Evolutionary conservation across 2,329 filamentous ascomycete genomes (phyloP).

Genomic region (Trichoderma sp.): DNA sequence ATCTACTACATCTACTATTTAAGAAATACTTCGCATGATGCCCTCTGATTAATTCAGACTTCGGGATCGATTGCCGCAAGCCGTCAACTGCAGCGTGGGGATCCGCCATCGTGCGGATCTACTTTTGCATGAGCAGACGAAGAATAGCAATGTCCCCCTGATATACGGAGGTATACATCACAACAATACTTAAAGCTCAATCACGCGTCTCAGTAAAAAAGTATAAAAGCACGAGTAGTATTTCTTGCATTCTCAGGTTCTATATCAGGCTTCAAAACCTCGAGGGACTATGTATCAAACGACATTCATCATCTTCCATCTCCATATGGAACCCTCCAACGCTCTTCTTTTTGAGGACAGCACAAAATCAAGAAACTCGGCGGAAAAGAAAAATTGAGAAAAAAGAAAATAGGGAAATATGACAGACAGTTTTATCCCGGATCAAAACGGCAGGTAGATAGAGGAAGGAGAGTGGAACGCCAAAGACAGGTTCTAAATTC

Average conservation of each 20-base stretch:
- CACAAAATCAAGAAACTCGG: background rate
- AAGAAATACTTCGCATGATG: too few species aligned
- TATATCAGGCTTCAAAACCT: slow-evolving; percentile 14
- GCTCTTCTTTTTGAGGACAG: background rate
- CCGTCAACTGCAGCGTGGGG: too few species aligned
- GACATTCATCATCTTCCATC: background rate
- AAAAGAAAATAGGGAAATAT: slow-evolving; percentile 8
- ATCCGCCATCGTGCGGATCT: background rate
- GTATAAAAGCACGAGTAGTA: background rate
- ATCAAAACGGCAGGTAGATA: slow-evolving; percentile 10
- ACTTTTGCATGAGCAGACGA: background rate
- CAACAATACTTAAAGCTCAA: background rate
- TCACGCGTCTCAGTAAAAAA: background rate
- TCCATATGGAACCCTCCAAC: background rate
- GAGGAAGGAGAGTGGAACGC: slow-evolving; percentile 19
- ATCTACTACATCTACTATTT: too few species aligned
- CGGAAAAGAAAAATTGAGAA: slow-evolving; percentile 8
- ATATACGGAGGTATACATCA: background rate
- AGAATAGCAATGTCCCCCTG: background rate
- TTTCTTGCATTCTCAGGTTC: slow-evolving; percentile 19
- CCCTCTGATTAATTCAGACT: too few species aligned
- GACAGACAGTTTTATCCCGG: slow-evolving; percentile 1
- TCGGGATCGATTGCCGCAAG: too few species aligned
- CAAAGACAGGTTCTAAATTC: background rate
- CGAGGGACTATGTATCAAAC: background rate